Evolutionary conservation across 352 stramenopile species (phyloP), one percentile per base, ranked within the genome.

Genomic region (Pythium sukuiense): DNA sequence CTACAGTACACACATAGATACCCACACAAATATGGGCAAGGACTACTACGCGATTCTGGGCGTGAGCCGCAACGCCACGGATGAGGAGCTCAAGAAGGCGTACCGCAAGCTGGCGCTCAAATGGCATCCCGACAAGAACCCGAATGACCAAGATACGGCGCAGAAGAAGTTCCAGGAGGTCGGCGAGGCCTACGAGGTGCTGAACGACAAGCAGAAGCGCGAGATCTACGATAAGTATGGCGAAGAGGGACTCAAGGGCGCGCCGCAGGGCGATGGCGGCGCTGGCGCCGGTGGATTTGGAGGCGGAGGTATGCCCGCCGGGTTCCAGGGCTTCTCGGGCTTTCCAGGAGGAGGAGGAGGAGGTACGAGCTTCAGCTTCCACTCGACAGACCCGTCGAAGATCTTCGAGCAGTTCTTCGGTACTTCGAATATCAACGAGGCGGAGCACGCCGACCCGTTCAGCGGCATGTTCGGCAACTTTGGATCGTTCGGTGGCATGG

Each of bases 121-220:
- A 76, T 95, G 88, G 85, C 92, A 98, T 61, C 92, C 92, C 11
- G 92, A 98, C 79, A 97, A 97, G 79, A 97, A 98, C 74, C 87
- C 88, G 30, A 89, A 95, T 65, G 79, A 96, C 69, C 64, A 83
- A 59, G 90, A 97, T 0, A 68, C 46, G 0, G 90, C 92, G 13
- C 88, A 95, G 69, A 76, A 88, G 59, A 97, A 97, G 75, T 98
- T 98, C 67, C 94, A 98, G 73, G 89, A 97, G 54, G 87, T 98
- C 39, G 87, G 81, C 33, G 88, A 97, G 49, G 94, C 94, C 6
- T 98, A 98, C 72, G 90, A 97, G 57, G 90, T 98, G 49, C 79
- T 98, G 32, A 96, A 85, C 66, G 94, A 98, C 76, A 94, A 95
- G 71, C 83, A 98, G 52, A 97, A 97, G 74, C 79, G 92, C 55